Evolutionary conservation across 108 stramenopile species (phyloP), one percentile per base, ranked within the genome.

Genomic region (Cylindrotheca fusiformis): DNA sequence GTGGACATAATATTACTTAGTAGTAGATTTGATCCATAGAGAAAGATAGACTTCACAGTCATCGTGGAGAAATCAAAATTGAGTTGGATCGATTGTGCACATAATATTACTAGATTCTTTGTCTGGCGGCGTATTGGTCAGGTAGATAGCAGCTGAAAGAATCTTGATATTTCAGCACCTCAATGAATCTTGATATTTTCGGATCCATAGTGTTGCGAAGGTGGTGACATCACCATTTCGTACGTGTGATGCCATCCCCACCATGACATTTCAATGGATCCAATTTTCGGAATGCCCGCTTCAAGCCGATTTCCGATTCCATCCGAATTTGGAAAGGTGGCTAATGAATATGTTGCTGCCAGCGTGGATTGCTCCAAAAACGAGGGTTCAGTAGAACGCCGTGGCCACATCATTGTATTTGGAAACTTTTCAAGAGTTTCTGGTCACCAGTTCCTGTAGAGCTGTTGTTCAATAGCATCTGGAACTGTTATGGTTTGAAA

Each of bases 401-500:
- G 45, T 71, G 70, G 18, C 70, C 70, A 56, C 61, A 71, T 4
- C 63, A 20, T 45, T 29, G 21, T 2, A 59, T 46, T 10, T 28
- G 48, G 44, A 67, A 56, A 29, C 29, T 67, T 0, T 23, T 21
- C 5, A 48, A 20, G 52, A 50, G 32, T n/a, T 49, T 49, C 24
- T 46, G 26, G 4, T 4, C 74, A 49, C 31, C 67, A 72, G 29
- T 58, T 66, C 45, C 48, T 27, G 36, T 78, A 78, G 6, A 78
- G 18, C 47, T 72, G 71, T 23, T 36, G 36, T 45, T 78, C 78
- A 47, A 79, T 10, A 4, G 21, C 57, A 47, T 79, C 78, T 5
- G 78, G 78, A 2, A 79, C 44, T 47, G 51, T 58, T n/a, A 52
- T 17, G 4, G 32, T 48, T 58, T 79, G 74, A 48, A 79, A 60